Conservation (phyloP, 139 green algal genomes). For the Chlorella sorokiniana region DNA sequence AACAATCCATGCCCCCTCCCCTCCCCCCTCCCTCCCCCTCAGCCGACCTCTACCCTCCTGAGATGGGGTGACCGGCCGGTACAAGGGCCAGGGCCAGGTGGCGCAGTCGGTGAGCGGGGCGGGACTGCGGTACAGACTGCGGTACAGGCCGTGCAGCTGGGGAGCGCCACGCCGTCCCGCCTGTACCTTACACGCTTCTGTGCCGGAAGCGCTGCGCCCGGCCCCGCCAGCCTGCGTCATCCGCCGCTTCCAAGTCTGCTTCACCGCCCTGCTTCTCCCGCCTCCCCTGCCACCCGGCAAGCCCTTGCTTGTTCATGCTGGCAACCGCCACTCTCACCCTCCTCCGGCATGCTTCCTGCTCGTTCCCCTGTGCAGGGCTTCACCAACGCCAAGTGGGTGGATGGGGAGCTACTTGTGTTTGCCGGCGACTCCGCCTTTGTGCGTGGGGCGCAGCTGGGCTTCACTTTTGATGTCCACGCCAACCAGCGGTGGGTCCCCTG, state of each 20-base stretch:
- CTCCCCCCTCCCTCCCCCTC: constrained; percentile 14
- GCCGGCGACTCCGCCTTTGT: constrained; percentile 43
- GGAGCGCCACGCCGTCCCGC: no score
- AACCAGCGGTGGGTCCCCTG: constrained; percentile 12
- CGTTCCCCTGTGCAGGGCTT: constrained; percentile 21
- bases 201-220: no score
- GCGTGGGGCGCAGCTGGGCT: constrained; percentile 80
- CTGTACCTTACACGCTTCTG: not conserved
- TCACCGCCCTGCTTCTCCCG: no score
- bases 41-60: constrained; percentile 76
- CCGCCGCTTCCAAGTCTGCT: no score
- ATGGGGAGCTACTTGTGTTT: constrained; percentile 92
- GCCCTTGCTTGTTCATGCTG: not conserved
- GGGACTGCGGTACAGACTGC: not conserved
- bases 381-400: constrained; percentile 71
- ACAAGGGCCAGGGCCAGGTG: constrained; percentile 84
- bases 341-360: not conserved
- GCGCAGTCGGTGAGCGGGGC: constrained; percentile 52
- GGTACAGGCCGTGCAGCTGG: no score
- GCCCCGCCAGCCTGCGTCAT: no score
- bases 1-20: not conserved
- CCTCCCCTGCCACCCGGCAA: no score
- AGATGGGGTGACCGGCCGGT: constrained; percentile 81
- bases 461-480: constrained; percentile 70
- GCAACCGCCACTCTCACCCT: not conserved